phyloP scores from a whole-genome alignment of 352 stramenopile genomes.

The Thalassiosira hispida region DNA sequence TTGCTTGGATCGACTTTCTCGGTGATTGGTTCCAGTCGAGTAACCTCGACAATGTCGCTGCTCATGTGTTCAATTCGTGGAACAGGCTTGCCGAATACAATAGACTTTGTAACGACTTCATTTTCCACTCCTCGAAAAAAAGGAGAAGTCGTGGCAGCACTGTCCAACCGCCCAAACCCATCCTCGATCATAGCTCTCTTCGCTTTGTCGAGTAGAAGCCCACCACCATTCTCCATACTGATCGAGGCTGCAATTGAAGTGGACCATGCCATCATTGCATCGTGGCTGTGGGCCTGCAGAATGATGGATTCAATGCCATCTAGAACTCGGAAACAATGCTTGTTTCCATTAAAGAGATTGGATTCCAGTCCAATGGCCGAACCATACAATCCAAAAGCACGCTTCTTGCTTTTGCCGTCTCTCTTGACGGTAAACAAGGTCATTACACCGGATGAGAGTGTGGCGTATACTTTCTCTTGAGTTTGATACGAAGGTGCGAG shows the following conservation, averaged over 20 bases:
- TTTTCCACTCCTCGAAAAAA: slow-evolving; percentile 5
- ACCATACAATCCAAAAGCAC: slow-evolving; percentile 36
- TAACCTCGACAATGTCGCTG: not conserved
- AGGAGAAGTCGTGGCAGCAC: not conserved
- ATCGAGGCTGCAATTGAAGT: slow-evolving; percentile 39
- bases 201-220: slow-evolving; percentile 40
- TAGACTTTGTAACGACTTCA: slow-evolving; percentile 19
- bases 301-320: slow-evolving; percentile 37
- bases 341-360: slow-evolving; percentile 20
- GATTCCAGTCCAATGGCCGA: slow-evolving; percentile 39
- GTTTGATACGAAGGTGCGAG: too few species aligned
- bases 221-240: slow-evolving; percentile 55
- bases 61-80: not conserved
- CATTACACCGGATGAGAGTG: slow-evolving; percentile 26
- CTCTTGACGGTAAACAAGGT: slow-evolving; percentile 42
- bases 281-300: slow-evolving; percentile 24
- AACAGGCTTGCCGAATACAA: slow-evolving; percentile 35
- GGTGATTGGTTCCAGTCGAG: slow-evolving; percentile 10
- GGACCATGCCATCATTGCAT: slow-evolving; percentile 41
- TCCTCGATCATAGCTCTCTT: slow-evolving; percentile 22
- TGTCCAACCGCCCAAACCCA: slow-evolving; percentile 9
- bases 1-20: slow-evolving; percentile 6
- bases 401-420: slow-evolving; percentile 50
- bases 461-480: slow-evolving; percentile 43
- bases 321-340: slow-evolving; percentile 42